A percentile compares a stretch with the other conserved stretches of the same genome.
These are phyloP conservation scores for Agaricus bisporus DNA, from an alignment of 768 basidiomycete species.

Conservation along the genomic window DNA sequence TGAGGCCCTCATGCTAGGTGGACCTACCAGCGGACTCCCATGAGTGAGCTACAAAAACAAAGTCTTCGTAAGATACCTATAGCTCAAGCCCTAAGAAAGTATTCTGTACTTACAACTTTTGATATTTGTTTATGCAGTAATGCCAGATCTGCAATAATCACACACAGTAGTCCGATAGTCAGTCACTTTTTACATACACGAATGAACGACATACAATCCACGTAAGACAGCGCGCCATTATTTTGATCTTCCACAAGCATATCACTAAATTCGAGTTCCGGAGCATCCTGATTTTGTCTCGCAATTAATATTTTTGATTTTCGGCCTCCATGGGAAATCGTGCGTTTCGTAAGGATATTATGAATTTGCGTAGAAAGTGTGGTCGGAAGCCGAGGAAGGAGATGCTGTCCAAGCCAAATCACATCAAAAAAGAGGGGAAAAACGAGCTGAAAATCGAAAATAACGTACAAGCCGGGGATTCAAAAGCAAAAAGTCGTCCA, in stretches of 20 bases:
- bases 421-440: background rate
- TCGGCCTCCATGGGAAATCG: constrained; percentile 40
- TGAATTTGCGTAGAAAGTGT: constrained; percentile 78
- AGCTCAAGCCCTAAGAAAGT: background rate
- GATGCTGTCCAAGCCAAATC: constrained; percentile 35
- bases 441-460: background rate
- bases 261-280: constrained; percentile 94
- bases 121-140: constrained; percentile 45
- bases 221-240: constrained; percentile 89
- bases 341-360: constrained; percentile 74
- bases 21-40: constrained; percentile 33
- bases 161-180: background rate
- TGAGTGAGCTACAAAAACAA: constrained; percentile 26
- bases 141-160: constrained; percentile 33
- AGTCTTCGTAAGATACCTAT: background rate
- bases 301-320: constrained; percentile 64
- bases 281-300: constrained; percentile 87
- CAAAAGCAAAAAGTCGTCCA: constrained; percentile 69
- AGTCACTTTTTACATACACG: background rate
- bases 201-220: constrained; percentile 61
- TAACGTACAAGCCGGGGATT: constrained; percentile 61
- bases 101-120: constrained; percentile 30
- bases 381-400: constrained; percentile 66
- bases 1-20: constrained; percentile 30
- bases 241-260: constrained; percentile 97